Percentiles rank a stretch among this genome's conserved stretches.
Conservation (phyloP, 192 early-diverging fungal genomes). For the Backusella sp. region DNA sequence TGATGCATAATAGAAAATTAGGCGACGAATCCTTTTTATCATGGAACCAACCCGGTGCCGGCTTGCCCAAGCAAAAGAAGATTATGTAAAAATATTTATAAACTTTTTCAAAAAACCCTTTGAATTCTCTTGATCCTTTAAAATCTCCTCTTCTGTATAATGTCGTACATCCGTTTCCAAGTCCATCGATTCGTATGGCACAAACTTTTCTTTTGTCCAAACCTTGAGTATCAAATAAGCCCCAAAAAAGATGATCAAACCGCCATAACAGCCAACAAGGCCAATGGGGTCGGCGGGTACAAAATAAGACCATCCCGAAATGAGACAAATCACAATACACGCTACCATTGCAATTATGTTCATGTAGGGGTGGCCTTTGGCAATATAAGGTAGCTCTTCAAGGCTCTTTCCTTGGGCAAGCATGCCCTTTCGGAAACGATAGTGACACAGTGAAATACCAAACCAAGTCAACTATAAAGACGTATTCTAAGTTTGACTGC, state of each 20-base stretch:
- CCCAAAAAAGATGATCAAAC: constrained; percentile 18
- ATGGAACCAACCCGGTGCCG: constrained; percentile 77
- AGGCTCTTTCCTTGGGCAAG: constrained; percentile 67
- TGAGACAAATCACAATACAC: constrained; percentile 22
- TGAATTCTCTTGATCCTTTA: constrained; percentile 3
- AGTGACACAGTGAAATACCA: constrained; percentile 75
- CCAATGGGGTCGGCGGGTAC: constrained; percentile 26
- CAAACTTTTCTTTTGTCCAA: constrained; percentile 27
- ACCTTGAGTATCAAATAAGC: constrained; percentile 14
- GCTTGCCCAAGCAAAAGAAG: constrained; percentile 12
- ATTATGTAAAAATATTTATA: constrained; percentile 25
- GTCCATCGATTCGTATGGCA: constrained; percentile 23
- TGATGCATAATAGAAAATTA: constrained; percentile 59
- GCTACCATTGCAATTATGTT: constrained; percentile 17
- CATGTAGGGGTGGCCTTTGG: constrained; percentile 43
- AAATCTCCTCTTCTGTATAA: not conserved
- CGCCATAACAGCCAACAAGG: constrained; percentile 28
- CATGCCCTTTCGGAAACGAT: constrained; percentile 79
- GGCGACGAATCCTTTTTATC: constrained; percentile 94
- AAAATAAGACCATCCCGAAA: constrained; percentile 37
- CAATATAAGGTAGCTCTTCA: constrained; percentile 66
- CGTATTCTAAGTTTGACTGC: not conserved
- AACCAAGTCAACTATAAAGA: constrained; percentile 61
- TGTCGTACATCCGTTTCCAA: constrained; percentile 23
- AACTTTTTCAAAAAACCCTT: constrained; percentile 2